These are phyloP conservation scores for Penicillium cinerascens DNA, from an alignment of 495 filamentous ascomycete genomes.

Conservation along the genomic window DNA sequence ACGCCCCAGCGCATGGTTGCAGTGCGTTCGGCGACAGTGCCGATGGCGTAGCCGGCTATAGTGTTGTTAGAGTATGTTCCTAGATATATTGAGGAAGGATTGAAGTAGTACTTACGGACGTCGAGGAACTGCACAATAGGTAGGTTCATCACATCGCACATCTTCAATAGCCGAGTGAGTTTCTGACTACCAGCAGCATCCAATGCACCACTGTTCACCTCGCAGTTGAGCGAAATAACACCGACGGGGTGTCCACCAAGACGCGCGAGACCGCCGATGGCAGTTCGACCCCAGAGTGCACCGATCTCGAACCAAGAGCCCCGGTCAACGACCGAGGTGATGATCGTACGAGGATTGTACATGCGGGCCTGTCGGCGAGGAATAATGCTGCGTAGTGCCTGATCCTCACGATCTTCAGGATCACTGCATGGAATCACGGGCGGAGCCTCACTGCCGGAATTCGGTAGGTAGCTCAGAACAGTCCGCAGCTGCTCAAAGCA, in stretches of 20 bases:
- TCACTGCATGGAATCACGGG: conserved; percentile 47
- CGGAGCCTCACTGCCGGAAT: conserved; percentile 51
- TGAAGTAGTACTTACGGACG: conserved; percentile 37
- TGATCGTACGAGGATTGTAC: conserved; percentile 57
- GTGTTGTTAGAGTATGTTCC: conserved; percentile 5
- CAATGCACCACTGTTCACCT: conserved; percentile 57
- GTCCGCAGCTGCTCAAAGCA: conserved; percentile 58
- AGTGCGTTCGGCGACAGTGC: conserved; percentile 56
- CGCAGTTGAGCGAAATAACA: conserved; percentile 55
- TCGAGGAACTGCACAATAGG: conserved; percentile 62
- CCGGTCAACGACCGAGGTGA: conserved; percentile 51
- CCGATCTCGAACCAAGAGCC: conserved; percentile 62
- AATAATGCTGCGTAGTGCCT: conserved; percentile 52
- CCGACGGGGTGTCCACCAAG: conserved; percentile 54
- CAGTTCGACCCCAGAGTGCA: conserved; percentile 56
- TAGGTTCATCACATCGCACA: conserved; percentile 63
- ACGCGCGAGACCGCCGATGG: conserved; percentile 56
- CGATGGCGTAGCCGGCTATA: conserved; percentile 57
- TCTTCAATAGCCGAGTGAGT: conserved; percentile 53
- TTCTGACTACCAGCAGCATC: conserved; percentile 60
- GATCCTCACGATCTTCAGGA: conserved; percentile 42
- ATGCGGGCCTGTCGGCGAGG: conserved; percentile 55
- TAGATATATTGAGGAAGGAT: not conserved
- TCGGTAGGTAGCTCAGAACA: conserved; percentile 54
- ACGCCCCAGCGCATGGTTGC: conserved; percentile 63